Percentiles rank a stretch among this genome's conserved stretches.
Evolutionary conservation across 2,329 filamentous ascomycete species (phyloP).

Genomic region (Microsporum ferrugineum): DNA sequence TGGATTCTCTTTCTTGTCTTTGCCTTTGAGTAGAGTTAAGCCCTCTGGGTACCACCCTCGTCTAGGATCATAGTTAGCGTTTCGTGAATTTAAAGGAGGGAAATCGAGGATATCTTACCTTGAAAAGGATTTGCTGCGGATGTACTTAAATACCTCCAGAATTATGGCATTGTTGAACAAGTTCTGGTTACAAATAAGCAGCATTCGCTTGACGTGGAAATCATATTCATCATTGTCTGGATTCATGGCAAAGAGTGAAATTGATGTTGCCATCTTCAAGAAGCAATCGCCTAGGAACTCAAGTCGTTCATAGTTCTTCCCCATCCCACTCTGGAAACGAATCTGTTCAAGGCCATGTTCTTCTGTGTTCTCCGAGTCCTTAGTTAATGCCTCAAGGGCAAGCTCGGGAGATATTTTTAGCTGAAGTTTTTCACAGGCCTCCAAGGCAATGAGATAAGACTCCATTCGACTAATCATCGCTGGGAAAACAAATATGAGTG

Average conservation of each 20-base stretch:
- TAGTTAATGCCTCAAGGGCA: slow-evolving; percentile 82
- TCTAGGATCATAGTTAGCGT: slow-evolving; percentile 25
- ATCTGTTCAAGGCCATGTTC: slow-evolving; percentile 57
- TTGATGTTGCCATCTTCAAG: slow-evolving; percentile 89
- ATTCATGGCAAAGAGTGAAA: slow-evolving; percentile 66
- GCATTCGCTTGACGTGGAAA: slow-evolving; percentile 84
- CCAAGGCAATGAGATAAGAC: slow-evolving; percentile 64
- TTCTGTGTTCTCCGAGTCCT: slow-evolving; percentile 75
- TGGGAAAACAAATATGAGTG: slow-evolving; percentile 65
- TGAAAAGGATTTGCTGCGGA: slow-evolving; percentile 74
- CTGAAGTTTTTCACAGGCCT: slow-evolving; percentile 56
- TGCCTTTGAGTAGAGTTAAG: slow-evolving; percentile 61
- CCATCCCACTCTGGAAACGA: slow-evolving; percentile 75
- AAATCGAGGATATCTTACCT: slow-evolving; percentile 34
- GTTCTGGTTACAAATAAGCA: slow-evolving; percentile 82
- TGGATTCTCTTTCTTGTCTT: slow-evolving; percentile 42
- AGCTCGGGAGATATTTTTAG: slow-evolving; percentile 55
- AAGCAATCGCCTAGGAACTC: slow-evolving; percentile 92
- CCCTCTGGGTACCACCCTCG: slow-evolving; percentile 83
- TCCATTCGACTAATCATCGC: slow-evolving; percentile 78
- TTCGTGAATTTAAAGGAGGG: not conserved
- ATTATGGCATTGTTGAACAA: slow-evolving; percentile 65
- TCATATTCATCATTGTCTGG: slow-evolving; percentile 72
- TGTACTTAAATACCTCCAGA: slow-evolving; percentile 56
- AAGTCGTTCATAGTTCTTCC: slow-evolving; percentile 84